Evolutionary conservation across 192 early-diverging fungal genomes (phyloP).

Genomic region (Backusella westeae): DNA sequence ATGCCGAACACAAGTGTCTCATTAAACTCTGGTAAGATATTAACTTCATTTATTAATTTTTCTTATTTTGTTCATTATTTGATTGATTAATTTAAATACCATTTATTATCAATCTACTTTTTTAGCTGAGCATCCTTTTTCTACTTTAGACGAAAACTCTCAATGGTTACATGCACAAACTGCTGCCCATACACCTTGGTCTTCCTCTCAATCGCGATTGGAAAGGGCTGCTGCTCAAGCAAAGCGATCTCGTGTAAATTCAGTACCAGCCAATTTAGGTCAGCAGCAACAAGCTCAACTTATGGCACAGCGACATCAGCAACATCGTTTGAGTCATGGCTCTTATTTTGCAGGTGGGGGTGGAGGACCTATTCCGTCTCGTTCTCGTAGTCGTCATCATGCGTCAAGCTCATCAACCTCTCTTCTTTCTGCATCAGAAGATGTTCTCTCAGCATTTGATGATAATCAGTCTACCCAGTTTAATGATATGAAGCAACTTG

Average conservation of each 20-base stretch:
- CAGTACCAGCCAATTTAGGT: slow-evolving; percentile 25
- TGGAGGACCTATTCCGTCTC: neutral
- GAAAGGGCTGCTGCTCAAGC: slow-evolving; percentile 13
- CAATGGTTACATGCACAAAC: neutral
- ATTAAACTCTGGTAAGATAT: neutral
- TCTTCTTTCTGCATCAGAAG: neutral
- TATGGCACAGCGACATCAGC: slow-evolving; percentile 13
- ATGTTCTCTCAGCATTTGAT: neutral
- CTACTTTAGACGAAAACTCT: neutral
- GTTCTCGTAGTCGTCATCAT: neutral
- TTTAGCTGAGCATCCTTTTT: neutral
- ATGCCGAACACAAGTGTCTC: slow-evolving; percentile 14
- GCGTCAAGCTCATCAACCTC: slow-evolving; percentile 3
- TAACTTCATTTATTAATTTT: neutral
- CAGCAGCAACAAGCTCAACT: slow-evolving; percentile 20
- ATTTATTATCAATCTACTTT: neutral
- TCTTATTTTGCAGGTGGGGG: slow-evolving; percentile 2
- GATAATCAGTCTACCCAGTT: neutral
- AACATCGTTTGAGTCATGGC: slow-evolving; percentile 17
- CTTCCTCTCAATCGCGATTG: slow-evolving; percentile 17
- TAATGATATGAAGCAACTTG: neutral
- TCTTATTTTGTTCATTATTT: neutral
- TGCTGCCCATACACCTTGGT: slow-evolving; percentile 10
- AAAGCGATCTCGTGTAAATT: slow-evolving; percentile 25
- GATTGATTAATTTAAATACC: neutral